Conservation (phyloP, 257 asterid species). For the Salvia rosmarinus region DNA sequence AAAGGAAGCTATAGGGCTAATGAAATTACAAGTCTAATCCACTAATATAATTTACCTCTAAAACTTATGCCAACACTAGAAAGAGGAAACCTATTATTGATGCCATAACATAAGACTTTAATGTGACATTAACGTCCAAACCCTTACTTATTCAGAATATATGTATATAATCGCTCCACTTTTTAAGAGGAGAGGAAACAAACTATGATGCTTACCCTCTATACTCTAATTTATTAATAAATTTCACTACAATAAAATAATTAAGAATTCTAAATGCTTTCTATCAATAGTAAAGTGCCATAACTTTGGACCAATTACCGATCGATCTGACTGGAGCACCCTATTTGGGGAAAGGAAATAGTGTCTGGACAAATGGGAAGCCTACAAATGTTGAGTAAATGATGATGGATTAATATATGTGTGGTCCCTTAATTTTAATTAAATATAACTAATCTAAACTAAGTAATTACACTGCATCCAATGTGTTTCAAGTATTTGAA, state of each 20-base stretch:
- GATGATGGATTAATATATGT: neutral
- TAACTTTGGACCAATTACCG: neutral
- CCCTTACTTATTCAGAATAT: neutral
- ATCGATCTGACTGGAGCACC: neutral
- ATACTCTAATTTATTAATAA: neutral
- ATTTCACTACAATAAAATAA: neutral
- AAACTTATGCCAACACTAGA: too few relatives aligned
- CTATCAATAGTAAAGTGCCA: neutral
- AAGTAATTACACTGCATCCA: conserved; percentile 34
- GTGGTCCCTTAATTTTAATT: conserved; percentile 40
- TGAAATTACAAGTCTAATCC: neutral
- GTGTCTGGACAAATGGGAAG: conserved; percentile 24
- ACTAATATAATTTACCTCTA: too few relatives aligned
- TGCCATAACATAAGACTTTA: too few relatives aligned
- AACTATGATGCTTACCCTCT: too few relatives aligned
- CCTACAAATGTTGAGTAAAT: conserved; percentile 25
- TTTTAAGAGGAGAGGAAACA: too few relatives aligned
- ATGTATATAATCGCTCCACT: neutral
- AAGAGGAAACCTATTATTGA: conserved; percentile 15
- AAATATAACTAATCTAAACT: neutral
- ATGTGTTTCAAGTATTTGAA: conserved; percentile 21
- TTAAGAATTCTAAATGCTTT: neutral
- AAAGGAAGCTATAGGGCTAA: neutral
- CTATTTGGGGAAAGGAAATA: conserved; percentile 10
- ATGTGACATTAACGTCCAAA: neutral